phyloP scores from a whole-genome alignment of 2,329 filamentous ascomycete species.

The Scleromitrula shiraiana region DNA sequence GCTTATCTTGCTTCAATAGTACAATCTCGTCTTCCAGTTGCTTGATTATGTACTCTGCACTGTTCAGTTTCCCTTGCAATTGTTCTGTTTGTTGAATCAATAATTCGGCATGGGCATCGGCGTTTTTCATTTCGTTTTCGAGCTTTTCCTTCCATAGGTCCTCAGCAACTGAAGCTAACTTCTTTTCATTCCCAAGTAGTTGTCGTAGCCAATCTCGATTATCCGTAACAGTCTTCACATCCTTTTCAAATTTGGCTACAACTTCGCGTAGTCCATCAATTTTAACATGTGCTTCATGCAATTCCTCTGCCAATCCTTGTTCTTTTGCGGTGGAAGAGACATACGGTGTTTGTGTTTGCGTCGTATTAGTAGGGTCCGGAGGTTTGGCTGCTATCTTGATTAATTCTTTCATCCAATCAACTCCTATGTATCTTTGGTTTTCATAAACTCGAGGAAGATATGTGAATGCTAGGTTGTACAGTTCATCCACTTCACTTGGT shows the following conservation, averaged over 20 bases:
- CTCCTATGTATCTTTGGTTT: neutral
- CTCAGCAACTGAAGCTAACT: neutral
- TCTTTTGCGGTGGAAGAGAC: neutral
- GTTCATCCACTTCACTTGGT: neutral
- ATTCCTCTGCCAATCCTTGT: neutral
- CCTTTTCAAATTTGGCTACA: neutral
- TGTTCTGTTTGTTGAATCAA: neutral
- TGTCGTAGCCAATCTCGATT: neutral
- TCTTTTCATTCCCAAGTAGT: neutral
- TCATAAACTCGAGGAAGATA: neutral
- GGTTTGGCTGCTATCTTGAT: neutral
- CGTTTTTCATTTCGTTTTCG: neutral
- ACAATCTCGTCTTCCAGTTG: neutral
- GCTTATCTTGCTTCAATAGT: neutral
- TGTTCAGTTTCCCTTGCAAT: constrained; percentile 4
- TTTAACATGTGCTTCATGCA: neutral
- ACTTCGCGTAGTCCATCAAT: neutral
- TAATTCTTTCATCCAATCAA: constrained; percentile 5
- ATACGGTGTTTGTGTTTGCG: neutral
- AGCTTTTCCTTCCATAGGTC: constrained; percentile 1
- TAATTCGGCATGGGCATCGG: neutral
- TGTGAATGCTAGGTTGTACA: constrained; percentile 3
- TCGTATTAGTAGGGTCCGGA: neutral
- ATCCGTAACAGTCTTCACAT: neutral
- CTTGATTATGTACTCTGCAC: neutral